Conservation (phyloP, 495 filamentous ascomycete genomes). For the Aspergillus cristatus region DNA sequence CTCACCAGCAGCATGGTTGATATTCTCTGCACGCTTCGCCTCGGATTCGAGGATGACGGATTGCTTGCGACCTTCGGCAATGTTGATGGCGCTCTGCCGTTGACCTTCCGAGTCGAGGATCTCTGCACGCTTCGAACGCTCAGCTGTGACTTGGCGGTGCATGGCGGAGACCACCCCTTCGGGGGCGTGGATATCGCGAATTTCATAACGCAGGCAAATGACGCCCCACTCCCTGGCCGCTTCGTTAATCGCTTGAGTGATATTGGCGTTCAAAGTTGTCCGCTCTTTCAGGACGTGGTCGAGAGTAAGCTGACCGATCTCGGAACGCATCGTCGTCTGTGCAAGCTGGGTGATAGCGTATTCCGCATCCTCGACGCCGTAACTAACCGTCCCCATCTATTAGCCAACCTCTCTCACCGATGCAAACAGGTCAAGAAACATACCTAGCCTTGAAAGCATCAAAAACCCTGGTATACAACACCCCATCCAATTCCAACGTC, state of each 20-base stretch:
- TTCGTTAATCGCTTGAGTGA: slow-evolving; percentile 96
- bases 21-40: slow-evolving; percentile 89
- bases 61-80: slow-evolving; percentile 91
- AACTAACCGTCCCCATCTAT: slow-evolving; percentile 40
- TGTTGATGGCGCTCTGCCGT: slow-evolving; percentile 93
- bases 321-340: slow-evolving; percentile 96
- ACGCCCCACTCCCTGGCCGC: slow-evolving; percentile 95
- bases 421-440: slow-evolving; percentile 7
- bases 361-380: slow-evolving; percentile 96
- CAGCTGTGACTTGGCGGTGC: slow-evolving; percentile 95
- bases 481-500: slow-evolving; percentile 89
- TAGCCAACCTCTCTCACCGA: slow-evolving; percentile 7
- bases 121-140: slow-evolving; percentile 92
- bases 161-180: slow-evolving; percentile 89
- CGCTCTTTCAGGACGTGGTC: slow-evolving; percentile 98
- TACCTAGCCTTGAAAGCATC: slow-evolving; percentile 96
- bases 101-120: slow-evolving; percentile 95
- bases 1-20: slow-evolving; percentile 93
- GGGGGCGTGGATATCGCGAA: slow-evolving; percentile 94
- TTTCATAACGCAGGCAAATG: slow-evolving; percentile 92
- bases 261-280: slow-evolving; percentile 89
- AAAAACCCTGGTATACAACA: slow-evolving; percentile 89
- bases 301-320: slow-evolving; percentile 92
- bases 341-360: slow-evolving; percentile 97
- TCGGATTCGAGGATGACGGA: slow-evolving; percentile 96